Percentiles rank a stretch among this genome's conserved stretches.
Evolutionary conservation across 768 basidiomycete species (phyloP).

Genomic region (Macrolepiota fuliginosa): DNA sequence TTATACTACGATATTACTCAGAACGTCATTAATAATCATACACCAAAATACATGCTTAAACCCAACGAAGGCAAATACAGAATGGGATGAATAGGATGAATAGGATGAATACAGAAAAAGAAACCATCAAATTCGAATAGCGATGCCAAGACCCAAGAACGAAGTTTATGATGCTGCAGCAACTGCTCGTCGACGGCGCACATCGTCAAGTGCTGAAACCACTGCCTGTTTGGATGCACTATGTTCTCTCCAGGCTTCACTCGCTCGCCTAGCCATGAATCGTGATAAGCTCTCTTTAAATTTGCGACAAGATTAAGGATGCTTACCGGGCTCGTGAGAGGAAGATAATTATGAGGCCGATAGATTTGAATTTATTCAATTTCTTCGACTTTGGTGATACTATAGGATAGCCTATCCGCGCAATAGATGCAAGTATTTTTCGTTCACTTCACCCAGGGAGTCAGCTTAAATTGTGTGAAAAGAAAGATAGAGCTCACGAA

Average conservation of each 20-base stretch:
- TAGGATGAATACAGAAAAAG: background rate
- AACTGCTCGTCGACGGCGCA: constrained; percentile 48
- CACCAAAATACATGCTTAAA: constrained; percentile 15
- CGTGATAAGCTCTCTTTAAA: background rate
- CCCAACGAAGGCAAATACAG: constrained; percentile 7
- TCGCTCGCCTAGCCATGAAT: constrained; percentile 47
- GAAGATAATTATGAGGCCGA: constrained; percentile 61
- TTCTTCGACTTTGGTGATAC: constrained; percentile 35
- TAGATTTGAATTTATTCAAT: constrained; percentile 51
- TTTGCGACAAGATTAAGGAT: background rate
- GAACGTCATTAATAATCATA: constrained; percentile 16
- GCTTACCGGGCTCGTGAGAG: constrained; percentile 60
- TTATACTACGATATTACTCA: constrained; percentile 10
- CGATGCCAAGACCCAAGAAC: background rate
- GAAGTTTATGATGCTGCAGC: constrained; percentile 15
- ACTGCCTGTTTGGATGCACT: constrained; percentile 59
- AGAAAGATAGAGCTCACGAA: constrained; percentile 27
- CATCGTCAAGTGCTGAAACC: constrained; percentile 66
- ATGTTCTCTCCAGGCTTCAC: constrained; percentile 63
- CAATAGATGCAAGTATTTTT: constrained; percentile 72
- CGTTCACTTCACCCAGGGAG: constrained; percentile 48
- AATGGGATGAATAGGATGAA: constrained; percentile 11
- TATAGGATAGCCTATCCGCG: constrained; percentile 68
- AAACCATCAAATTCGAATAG: background rate
- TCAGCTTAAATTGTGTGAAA: background rate